These are phyloP conservation scores for Tricholoma hemisulphureum DNA, from an alignment of 768 basidiomycete species.

Conservation along the genomic window DNA sequence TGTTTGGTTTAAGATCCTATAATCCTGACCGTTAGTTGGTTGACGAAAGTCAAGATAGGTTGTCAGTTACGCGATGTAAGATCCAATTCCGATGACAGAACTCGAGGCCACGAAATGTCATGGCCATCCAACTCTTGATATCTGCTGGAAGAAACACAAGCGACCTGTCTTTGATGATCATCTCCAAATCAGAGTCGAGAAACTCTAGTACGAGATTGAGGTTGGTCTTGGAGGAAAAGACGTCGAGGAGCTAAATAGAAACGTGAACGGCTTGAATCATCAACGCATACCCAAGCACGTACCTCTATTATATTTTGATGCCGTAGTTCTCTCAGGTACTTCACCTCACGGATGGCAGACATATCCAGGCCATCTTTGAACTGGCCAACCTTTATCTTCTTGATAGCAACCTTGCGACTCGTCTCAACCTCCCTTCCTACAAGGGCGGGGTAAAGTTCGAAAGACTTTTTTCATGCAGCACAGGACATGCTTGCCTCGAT, in stretches of 20 bases:
- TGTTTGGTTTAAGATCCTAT: slow-evolving; percentile 98
- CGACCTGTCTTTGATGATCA: slow-evolving; percentile 90
- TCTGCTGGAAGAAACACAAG: slow-evolving; percentile 93
- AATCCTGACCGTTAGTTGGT: slow-evolving; percentile 1
- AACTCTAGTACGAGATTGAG: slow-evolving; percentile 97
- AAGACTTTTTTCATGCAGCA: not conserved
- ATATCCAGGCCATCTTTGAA: slow-evolving; percentile 99
- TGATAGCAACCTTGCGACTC: slow-evolving; percentile 89
- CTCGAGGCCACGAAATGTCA: slow-evolving; percentile 97
- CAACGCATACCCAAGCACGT: slow-evolving; percentile 13
- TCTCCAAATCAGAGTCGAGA: slow-evolving; percentile 93
- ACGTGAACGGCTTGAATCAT: not conserved
- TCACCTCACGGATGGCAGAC: slow-evolving; percentile 98
- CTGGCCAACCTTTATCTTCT: slow-evolving; percentile 95
- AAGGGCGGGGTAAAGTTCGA: not conserved
- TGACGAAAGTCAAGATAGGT: not conserved
- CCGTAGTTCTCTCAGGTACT: slow-evolving; percentile 89
- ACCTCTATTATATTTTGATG: slow-evolving; percentile 97
- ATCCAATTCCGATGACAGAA: slow-evolving; percentile 96
- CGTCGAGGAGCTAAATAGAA: slow-evolving; percentile 79
- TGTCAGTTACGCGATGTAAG: slow-evolving; percentile 74
- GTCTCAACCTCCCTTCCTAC: slow-evolving; percentile 73
- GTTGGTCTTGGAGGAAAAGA: slow-evolving; percentile 95
- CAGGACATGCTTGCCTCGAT: slow-evolving; percentile 61
- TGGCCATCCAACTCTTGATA: slow-evolving; percentile 98